Evolutionary conservation across 2,329 filamentous ascomycete species (phyloP).

Genomic region (Cordyceps militaris): DNA sequence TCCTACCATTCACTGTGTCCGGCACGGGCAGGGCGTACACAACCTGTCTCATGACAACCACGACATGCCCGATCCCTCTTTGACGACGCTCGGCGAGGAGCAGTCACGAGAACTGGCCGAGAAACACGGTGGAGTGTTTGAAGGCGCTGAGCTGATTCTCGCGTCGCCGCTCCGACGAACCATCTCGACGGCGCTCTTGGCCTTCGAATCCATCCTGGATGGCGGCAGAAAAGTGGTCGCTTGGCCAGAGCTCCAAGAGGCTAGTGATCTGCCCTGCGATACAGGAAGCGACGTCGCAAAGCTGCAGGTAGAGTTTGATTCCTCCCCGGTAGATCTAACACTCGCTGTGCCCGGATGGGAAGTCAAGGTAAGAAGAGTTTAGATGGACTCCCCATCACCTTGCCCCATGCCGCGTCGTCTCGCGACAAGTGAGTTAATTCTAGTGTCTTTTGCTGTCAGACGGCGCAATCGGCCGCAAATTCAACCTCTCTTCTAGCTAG

Average conservation of each 20-base stretch:
- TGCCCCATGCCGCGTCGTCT: no score
- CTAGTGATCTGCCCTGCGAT: conserved; percentile 63
- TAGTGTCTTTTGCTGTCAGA: no score
- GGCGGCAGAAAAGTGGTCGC: conserved; percentile 36
- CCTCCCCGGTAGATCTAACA: conserved; percentile 48
- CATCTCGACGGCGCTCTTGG: conserved; percentile 61
- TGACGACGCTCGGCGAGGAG: conserved; percentile 60
- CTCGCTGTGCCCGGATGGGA: conserved; percentile 61
- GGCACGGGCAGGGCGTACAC: conserved; percentile 66
- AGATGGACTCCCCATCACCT: no score
- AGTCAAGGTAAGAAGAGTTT: conserved; percentile 50
- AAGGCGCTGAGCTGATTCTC: conserved; percentile 61
- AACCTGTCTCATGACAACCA: conserved; percentile 68
- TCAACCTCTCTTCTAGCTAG: no score
- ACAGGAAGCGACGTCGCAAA: conserved; percentile 50
- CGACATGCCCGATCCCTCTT: conserved; percentile 57
- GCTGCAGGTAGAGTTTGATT: conserved; percentile 50
- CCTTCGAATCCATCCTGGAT: conserved; percentile 49
- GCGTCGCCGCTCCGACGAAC: conserved; percentile 69
- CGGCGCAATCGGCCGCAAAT: no score
- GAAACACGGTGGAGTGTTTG: no score
- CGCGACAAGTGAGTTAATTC: no score
- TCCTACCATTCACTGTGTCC: conserved; percentile 50
- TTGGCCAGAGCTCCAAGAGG: conserved; percentile 67
- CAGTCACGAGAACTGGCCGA: conserved; percentile 58